phyloP scores from a whole-genome alignment of 768 basidiomycete genomes.

The Xerocomellus chrysenteron region DNA sequence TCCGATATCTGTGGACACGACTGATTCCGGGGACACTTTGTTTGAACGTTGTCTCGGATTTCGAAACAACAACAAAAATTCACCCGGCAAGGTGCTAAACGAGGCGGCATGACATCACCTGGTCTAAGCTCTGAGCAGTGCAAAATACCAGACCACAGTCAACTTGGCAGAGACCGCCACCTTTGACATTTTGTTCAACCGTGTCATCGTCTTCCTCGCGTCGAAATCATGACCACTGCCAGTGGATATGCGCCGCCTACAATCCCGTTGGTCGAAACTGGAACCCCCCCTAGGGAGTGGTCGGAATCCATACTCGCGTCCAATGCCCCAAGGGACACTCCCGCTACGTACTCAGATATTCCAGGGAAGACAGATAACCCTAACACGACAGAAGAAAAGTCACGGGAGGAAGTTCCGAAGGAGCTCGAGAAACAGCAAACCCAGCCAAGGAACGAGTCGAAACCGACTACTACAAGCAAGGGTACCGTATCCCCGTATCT shows the following conservation, averaged over 20 bases:
- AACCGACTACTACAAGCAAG: not conserved
- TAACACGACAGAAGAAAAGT: not conserved
- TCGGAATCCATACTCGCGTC: constrained; percentile 20
- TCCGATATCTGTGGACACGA: not conserved
- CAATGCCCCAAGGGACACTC: not conserved
- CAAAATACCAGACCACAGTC: not conserved
- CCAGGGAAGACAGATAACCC: not conserved
- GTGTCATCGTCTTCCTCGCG: not conserved
- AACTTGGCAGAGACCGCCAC: constrained; percentile 5
- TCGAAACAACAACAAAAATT: not conserved
- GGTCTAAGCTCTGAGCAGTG: constrained; percentile 4
- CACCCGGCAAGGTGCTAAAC: constrained; percentile 11
- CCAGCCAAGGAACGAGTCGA: not conserved
- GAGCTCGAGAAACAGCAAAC: not conserved
- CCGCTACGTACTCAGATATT: not conserved
- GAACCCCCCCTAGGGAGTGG: constrained; percentile 19
- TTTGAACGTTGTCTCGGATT: not conserved
- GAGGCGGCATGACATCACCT: constrained; percentile 29
- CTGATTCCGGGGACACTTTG: not conserved
- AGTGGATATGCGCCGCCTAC: constrained; percentile 6
- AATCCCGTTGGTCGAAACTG: constrained; percentile 18
- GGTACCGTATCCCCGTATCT: not conserved
- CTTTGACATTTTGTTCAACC: not conserved
- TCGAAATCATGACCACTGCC: constrained; percentile 10
- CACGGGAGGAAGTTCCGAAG: not conserved